Conservation (phyloP, 148 eudicot species). For the Simmondsia chinensis region DNA sequence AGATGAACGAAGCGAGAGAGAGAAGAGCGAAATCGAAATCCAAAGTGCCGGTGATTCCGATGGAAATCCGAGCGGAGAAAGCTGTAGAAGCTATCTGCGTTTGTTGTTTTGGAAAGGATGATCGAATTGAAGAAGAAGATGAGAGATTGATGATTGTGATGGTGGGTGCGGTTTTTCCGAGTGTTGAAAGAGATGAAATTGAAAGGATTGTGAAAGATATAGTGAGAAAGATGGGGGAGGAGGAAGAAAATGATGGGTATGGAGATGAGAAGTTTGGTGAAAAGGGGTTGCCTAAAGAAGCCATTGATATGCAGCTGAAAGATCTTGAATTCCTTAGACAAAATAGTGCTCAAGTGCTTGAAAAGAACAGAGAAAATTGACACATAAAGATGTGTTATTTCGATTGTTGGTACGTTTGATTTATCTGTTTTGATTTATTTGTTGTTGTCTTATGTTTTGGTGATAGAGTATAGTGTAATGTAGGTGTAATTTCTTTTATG, state of each 20-base stretch:
- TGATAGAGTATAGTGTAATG: too few species aligned
- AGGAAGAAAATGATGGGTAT: constrained; percentile 39
- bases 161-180: constrained; percentile 74
- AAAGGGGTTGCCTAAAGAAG: constrained; percentile 73
- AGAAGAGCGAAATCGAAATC: constrained; percentile 47
- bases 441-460: too few species aligned
- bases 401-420: too few species aligned
- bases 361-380: constrained; percentile 2
- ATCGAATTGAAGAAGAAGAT: constrained; percentile 71
- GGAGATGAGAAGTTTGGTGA: constrained; percentile 38
- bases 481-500: too few species aligned
- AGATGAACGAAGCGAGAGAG: constrained; percentile 86
- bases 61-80: constrained; percentile 79
- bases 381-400: too few species aligned
- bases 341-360: constrained; percentile 25
- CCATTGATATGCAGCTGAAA: constrained; percentile 83
- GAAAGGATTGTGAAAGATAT: constrained; percentile 48
- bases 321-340: constrained; percentile 80
- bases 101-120: constrained; percentile 69
- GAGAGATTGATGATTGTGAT: constrained; percentile 45
- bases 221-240: constrained; percentile 35
- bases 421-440: too few species aligned
- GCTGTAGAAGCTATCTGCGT: constrained; percentile 85
- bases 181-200: constrained; percentile 34
- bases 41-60: constrained; percentile 46